These are phyloP conservation scores for Saitozyma podzolica DNA, from an alignment of 768 basidiomycete genomes.

Conservation along the genomic window DNA sequence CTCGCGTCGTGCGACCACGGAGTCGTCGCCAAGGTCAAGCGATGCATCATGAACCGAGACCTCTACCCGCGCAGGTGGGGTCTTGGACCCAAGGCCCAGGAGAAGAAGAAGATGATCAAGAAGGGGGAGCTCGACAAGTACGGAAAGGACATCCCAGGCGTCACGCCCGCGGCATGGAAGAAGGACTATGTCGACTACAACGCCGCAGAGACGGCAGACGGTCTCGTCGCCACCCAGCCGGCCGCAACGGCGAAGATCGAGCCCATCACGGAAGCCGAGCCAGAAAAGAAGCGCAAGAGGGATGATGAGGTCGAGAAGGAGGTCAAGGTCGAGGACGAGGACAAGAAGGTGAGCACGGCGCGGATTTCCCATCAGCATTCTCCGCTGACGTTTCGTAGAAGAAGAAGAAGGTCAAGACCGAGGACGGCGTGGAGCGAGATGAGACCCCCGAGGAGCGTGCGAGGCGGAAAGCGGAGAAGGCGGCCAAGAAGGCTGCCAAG, in stretches of 20 bases:
- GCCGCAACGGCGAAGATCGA: conserved; percentile 14
- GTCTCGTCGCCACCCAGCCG: conserved; percentile 11
- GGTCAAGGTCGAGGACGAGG: conserved; percentile 27
- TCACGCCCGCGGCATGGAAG: conserved; percentile 88
- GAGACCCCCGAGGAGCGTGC: conserved; percentile 44
- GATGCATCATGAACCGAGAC: conserved; percentile 98
- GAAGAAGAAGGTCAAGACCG: conserved; percentile 49
- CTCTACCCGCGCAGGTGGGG: conserved; percentile 98
- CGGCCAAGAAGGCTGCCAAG: conserved; percentile 47
- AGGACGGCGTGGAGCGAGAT: conserved; percentile 39
- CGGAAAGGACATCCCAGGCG: conserved; percentile 81
- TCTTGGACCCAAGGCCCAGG: conserved; percentile 90
- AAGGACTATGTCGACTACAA: conserved; percentile 91
- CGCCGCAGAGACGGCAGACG: conserved; percentile 58
- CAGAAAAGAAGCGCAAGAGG: conserved; percentile 56
- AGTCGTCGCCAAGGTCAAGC: conserved; percentile 97
- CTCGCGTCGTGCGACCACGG: conserved; percentile 97
- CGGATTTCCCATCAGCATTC: background rate
- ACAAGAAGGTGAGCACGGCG: conserved; percentile 47
- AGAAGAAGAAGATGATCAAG: conserved; percentile 98
- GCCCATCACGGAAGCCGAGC: conserved; percentile 37
- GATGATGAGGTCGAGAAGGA: conserved; percentile 32
- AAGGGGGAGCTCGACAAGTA: conserved; percentile 96
- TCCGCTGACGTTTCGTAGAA: conserved; percentile 27
- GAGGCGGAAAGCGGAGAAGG: conserved; percentile 39